Evolutionary conservation across 2,329 filamentous ascomycete genomes (phyloP), one percentile per base, ranked within the genome.

Genomic region (Clonostachys chloroleuca): DNA sequence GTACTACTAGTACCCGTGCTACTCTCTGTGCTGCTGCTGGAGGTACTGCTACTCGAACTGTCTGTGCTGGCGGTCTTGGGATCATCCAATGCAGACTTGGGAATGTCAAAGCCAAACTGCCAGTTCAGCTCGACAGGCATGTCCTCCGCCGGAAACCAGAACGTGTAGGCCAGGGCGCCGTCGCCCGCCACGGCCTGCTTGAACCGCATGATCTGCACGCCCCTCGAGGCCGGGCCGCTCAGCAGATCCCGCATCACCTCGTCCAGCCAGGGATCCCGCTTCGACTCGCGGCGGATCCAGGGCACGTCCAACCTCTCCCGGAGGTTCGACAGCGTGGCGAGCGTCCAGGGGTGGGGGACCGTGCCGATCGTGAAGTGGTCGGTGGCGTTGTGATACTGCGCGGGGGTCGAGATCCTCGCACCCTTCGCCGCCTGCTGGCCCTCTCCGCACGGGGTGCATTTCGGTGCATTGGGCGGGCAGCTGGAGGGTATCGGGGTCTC

Each of bases 301-400:
- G 73, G 65, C 2, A 85, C 67, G 43, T 85, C 84, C 43, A 89
- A 70, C 2, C 75, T 69, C 3, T 81, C 74, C 39, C 80, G 75
- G 49, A 82, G 77, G 52, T 82, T 77, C 49, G 82, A 76, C 16
- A 97, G 72, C 12, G 83, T 80, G 46, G 84, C 79, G 40, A 90
- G 75, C 2, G 92, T 96, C 72, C 91, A 95, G 0, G 94, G 94
- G 62, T 99, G 94, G 1, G 92, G 92, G 12, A 97, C 86, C 1
- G 84, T 88, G 49, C 87, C 91, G 52, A 99, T 88, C 4, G 87
- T 90, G 70, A 91, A 97, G 14, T 86, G 62, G 2, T 74, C 75
- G 13, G 84, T 84, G 5, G 77, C 78, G 64, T 96, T 96, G 47
- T 78, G 78, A 65, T 89, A 94, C 16, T 77, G 69, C 4, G 78